Base-by-base conservation (phyloP, 73 alveolate species). In the Paraurostyla sp. region DNA sequence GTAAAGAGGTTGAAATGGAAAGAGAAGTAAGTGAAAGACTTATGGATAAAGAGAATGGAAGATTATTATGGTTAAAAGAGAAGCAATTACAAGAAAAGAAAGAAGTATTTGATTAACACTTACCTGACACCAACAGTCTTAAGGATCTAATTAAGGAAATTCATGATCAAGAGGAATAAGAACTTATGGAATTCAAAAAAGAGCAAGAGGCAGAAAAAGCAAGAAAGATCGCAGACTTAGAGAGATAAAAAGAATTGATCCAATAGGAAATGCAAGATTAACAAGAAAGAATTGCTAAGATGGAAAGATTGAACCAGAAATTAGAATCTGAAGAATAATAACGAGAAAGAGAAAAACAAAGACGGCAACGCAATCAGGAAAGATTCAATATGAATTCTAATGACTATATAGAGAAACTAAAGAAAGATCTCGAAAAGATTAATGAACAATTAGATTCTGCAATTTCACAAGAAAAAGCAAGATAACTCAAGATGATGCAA, bases 161-260 rank as follows among this genome's bases (percentile, higher is more conserved):
- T 36, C 9, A 35, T 15, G 86, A 35, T 0, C 85, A 57, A 7
- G 86, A 54, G 50, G 85, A 90, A 30, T 46, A 45, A 9, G 76
- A 62, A 20, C 52, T 82, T 20, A 56, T 40, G 0, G 90, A 82
- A 23, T 90, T 78, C 69, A 90, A 62, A 27, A 43, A 22, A 23
- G 92, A 82, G 62, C 42, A 29, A 33, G 84, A 90, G 23, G 92
- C 69, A 0, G 90, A 90, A 29, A 90, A 56, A 62, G 78, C 52
- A 0, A 59, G 48, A 51, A 90, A 76, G 50, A 23, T 82, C 16
- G 16, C 41, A 48, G 90, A 81, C 16, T 54, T 90, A 0, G 90
- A 80, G 4, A 30, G 54, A 60, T 22, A 65, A 59, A 56, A 59
- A 83, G 41, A 27, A 0, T 36, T n/a, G 33, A 54, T 90, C n/a